Evolutionary conservation across 1,284 basidiomycete species (phyloP).

Genomic region (Microbotryum violaceum): DNA sequence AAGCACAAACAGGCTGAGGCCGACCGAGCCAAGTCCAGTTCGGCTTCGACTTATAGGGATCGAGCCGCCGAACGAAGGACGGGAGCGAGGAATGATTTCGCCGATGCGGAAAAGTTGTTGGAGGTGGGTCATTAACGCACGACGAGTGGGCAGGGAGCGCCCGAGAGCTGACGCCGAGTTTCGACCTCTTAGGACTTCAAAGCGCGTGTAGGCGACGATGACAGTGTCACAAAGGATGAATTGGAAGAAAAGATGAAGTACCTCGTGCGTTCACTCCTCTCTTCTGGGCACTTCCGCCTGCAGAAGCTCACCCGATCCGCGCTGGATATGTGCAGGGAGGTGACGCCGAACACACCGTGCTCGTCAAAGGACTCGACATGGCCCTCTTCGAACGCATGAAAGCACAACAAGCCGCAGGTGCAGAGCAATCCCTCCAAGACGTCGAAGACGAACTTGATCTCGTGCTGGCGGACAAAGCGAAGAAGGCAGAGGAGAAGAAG

Average conservation of each 20-base stretch:
- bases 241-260: slow-evolving; percentile 26
- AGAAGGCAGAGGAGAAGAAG: slow-evolving; percentile 22
- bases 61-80: slow-evolving; percentile 20
- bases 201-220: slow-evolving; percentile 5
- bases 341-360: slow-evolving; percentile 37
- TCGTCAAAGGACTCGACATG: slow-evolving; percentile 39
- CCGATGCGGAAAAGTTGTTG: slow-evolving; percentile 25
- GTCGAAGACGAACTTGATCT: slow-evolving; percentile 20
- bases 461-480: slow-evolving; percentile 11
- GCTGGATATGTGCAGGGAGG: slow-evolving; percentile 28
- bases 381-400: slow-evolving; percentile 37
- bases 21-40: slow-evolving; percentile 1
- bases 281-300: not conserved
- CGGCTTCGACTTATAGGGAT: slow-evolving; percentile 16
- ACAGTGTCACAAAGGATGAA: slow-evolving; percentile 3
- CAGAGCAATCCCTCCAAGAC: slow-evolving; percentile 11
- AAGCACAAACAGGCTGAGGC: slow-evolving; percentile 3
- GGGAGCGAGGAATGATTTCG: slow-evolving; percentile 25
- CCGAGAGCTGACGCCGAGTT: not conserved
- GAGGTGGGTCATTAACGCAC: slow-evolving; percentile 7
- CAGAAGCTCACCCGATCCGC: not conserved
- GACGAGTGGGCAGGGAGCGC: too few relatives aligned
- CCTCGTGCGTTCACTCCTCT: slow-evolving; percentile 11
- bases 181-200: slow-evolving; percentile 18
- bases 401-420: slow-evolving; percentile 19